phyloP scores from a whole-genome alignment of 345 rosid genomes.

The Carallia pectinifolia region DNA sequence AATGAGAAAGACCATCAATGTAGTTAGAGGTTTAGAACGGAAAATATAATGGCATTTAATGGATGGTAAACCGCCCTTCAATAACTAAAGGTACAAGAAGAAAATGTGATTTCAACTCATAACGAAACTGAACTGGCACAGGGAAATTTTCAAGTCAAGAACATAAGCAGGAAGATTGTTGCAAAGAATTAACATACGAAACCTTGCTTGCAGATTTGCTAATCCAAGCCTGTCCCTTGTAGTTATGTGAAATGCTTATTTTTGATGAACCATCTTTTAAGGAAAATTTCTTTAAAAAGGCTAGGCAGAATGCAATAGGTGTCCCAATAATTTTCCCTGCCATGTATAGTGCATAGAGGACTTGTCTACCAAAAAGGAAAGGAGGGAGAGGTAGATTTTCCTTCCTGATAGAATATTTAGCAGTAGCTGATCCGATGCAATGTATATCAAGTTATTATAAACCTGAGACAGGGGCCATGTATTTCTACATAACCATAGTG shows the following conservation, averaged over 20 bases:
- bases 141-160: neutral
- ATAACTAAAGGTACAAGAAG: neutral
- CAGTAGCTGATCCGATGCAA: too few species aligned
- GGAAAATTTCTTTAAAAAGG: neutral
- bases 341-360: neutral
- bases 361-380: neutral
- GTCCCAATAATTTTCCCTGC: too few species aligned
- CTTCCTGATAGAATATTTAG: too few species aligned
- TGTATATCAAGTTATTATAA: neutral
- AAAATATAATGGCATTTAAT: neutral
- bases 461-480: neutral
- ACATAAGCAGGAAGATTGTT: neutral
- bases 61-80: neutral
- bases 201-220: neutral
- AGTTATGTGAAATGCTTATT: too few species aligned
- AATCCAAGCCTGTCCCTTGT: neutral
- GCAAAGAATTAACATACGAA: neutral
- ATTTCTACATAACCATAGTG: too few species aligned
- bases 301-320: too few species aligned
- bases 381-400: too few species aligned
- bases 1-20: neutral
- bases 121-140: slow-evolving; percentile 1
- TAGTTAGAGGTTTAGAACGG: too few species aligned
- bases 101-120: neutral
- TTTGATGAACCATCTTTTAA: too few species aligned